Conservation (phyloP, 129 eudicot genomes). For the Artemisia tridentata region DNA sequence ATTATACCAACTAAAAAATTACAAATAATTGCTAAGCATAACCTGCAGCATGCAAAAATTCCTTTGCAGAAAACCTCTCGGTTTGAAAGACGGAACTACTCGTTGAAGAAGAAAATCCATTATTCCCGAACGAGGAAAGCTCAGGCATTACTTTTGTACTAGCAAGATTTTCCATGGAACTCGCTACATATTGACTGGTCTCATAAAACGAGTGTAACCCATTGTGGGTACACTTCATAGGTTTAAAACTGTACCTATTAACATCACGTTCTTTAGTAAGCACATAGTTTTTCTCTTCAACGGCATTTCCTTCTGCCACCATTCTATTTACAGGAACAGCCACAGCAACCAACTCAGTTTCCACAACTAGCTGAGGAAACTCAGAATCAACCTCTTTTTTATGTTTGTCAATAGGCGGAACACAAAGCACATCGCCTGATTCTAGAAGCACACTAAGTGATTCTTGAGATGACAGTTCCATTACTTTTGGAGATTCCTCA, state of each 20-base stretch:
- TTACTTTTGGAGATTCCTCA: constrained; percentile 27
- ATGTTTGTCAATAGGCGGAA: constrained; percentile 36
- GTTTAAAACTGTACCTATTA: constrained; percentile 27
- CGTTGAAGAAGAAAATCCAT: constrained; percentile 29
- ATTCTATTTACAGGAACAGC: constrained; percentile 31
- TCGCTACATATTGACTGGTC: constrained; percentile 31
- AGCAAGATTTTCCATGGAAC: constrained; percentile 38
- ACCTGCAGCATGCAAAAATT: constrained; percentile 57
- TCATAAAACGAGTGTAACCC: constrained; percentile 64
- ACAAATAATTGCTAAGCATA: constrained; percentile 13
- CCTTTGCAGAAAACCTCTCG: constrained; percentile 37
- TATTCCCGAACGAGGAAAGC: constrained; percentile 37
- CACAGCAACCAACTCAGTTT: constrained; percentile 33
- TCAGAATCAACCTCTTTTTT: constrained; percentile 27
- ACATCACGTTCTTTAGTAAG: constrained; percentile 31
- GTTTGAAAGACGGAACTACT: constrained; percentile 30
- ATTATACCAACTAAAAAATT: constrained; percentile 2
- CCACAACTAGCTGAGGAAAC: constrained; percentile 19
- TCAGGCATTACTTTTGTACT: constrained; percentile 38
- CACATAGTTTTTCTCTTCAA: constrained; percentile 30
- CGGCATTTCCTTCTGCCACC: constrained; percentile 29
- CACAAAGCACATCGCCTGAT: constrained; percentile 29
- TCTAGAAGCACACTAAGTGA: constrained; percentile 34
- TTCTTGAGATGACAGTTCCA: constrained; percentile 37
- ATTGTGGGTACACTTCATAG: constrained; percentile 32